A percentile compares a stretch with the other conserved stretches of the same genome.
Evolutionary conservation across 805 yeast genomes (phyloP).

Genomic region (Deakozyma indianensis): DNA sequence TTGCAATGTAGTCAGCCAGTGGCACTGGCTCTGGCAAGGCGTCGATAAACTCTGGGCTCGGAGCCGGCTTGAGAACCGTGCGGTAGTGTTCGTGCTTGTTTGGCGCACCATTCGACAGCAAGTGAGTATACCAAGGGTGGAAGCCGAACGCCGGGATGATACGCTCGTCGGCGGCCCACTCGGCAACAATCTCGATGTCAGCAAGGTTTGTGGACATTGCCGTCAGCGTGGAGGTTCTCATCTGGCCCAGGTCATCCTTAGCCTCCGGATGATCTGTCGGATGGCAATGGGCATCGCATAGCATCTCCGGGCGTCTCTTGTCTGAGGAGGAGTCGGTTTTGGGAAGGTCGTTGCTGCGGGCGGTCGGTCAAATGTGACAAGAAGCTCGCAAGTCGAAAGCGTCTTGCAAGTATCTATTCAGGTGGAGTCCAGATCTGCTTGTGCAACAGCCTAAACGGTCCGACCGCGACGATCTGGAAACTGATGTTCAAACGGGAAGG

Average conservation of each 20-base stretch:
- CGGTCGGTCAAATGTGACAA: too few relatives aligned
- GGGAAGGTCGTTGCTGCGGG: too few relatives aligned
- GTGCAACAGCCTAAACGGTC: too few relatives aligned
- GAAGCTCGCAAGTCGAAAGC: too few relatives aligned
- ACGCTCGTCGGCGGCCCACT: constrained; percentile 14
- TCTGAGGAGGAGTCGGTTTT: too few relatives aligned
- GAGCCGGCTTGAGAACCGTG: constrained; percentile 30
- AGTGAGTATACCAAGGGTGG: constrained; percentile 87
- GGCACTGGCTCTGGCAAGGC: constrained; percentile 48
- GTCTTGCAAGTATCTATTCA: too few relatives aligned
- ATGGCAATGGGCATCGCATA: constrained; percentile 27
- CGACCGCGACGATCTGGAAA: too few relatives aligned
- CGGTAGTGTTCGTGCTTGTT: constrained; percentile 35
- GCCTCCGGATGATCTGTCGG: constrained; percentile 21
- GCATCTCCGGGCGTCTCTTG: too few relatives aligned
- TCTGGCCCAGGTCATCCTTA: constrained; percentile 8
- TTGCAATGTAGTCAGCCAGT: constrained; percentile 23
- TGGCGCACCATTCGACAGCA: constrained; percentile 28
- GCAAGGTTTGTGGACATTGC: constrained; percentile 24
- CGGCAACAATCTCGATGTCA: constrained; percentile 21
- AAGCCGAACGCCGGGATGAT: constrained; percentile 34
- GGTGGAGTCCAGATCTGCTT: too few relatives aligned
- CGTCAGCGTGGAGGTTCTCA: constrained; percentile 12
- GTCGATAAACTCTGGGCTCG: constrained; percentile 24
- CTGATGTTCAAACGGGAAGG: too few relatives aligned